These are phyloP conservation scores for Xylariaceae sp. DNA, from an alignment of 2,329 filamentous ascomycete genomes.

Conservation along the genomic window DNA sequence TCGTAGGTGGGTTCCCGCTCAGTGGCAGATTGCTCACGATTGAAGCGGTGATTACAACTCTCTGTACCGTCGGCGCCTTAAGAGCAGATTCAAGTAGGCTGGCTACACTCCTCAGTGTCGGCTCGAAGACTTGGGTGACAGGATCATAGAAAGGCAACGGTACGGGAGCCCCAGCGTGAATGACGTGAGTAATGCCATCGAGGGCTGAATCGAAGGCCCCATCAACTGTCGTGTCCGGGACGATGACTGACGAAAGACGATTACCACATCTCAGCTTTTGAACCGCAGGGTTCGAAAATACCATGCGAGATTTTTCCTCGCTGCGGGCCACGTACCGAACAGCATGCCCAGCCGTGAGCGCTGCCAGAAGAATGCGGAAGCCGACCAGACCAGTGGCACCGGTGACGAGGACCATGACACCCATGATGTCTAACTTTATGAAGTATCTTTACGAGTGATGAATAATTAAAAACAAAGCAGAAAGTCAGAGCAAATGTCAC, in stretches of 20 bases:
- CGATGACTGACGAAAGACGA: slow-evolving; percentile 20
- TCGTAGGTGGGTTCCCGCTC: slow-evolving; percentile 1
- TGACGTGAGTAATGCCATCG: slow-evolving; percentile 23
- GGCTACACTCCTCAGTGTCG: slow-evolving; percentile 17
- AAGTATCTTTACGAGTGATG: no score
- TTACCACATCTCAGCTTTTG: slow-evolving; percentile 8
- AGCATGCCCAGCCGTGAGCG: slow-evolving; percentile 22
- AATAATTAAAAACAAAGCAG: no score
- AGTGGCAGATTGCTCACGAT: slow-evolving; percentile 20
- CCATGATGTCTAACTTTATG: background rate
- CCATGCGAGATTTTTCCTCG: slow-evolving; percentile 20
- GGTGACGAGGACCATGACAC: slow-evolving; percentile 23
- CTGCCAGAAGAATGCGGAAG: slow-evolving; percentile 24
- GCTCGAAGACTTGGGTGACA: slow-evolving; percentile 20
- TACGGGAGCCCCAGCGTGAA: slow-evolving; percentile 24
- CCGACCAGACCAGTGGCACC: slow-evolving; percentile 27
- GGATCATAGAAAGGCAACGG: slow-evolving; percentile 16
- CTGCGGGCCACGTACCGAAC: slow-evolving; percentile 25
- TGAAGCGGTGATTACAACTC: slow-evolving; percentile 26
- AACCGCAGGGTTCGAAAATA: slow-evolving; percentile 24
- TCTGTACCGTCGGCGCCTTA: slow-evolving; percentile 17
- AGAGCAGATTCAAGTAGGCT: slow-evolving; percentile 21
- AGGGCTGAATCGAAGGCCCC: slow-evolving; percentile 24
- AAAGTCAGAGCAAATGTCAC: no score
- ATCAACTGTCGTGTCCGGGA: slow-evolving; percentile 22